phyloP scores from a whole-genome alignment of 768 basidiomycete genomes.

The Gyrodon lividus region DNA sequence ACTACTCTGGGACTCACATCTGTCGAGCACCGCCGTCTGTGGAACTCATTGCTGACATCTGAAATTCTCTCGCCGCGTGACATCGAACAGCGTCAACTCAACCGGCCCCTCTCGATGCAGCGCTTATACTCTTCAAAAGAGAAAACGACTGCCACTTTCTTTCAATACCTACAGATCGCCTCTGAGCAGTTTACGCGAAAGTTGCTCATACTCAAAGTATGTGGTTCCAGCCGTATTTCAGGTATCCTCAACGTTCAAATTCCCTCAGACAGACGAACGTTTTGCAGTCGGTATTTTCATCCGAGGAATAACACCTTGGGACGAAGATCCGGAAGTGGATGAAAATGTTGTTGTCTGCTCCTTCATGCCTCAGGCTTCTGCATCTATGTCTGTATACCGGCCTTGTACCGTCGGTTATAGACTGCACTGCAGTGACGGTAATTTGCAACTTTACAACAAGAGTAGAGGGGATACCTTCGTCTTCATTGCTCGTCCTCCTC shows the following conservation, averaged over 20 bases:
- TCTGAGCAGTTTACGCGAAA: slow-evolving; percentile 58
- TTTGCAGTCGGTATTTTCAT: slow-evolving; percentile 66
- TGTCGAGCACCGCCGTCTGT: slow-evolving; percentile 48
- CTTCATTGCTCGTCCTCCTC: slow-evolving; percentile 50
- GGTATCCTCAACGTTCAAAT: background rate
- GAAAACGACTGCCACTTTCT: slow-evolving; percentile 56
- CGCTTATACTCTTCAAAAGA: slow-evolving; percentile 56
- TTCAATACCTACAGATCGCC: slow-evolving; percentile 57
- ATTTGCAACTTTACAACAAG: slow-evolving; percentile 59
- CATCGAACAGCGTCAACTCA: slow-evolving; percentile 49
- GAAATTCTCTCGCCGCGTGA: slow-evolving; percentile 54
- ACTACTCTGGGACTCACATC: slow-evolving; percentile 39
- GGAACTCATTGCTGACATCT: slow-evolving; percentile 64
- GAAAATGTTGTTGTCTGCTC: slow-evolving; percentile 62
- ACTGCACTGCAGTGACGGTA: slow-evolving; percentile 54
- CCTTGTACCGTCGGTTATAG: slow-evolving; percentile 54
- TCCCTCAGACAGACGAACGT: slow-evolving; percentile 53
- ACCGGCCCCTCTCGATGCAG: slow-evolving; percentile 55
- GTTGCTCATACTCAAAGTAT: slow-evolving; percentile 56
- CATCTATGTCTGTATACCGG: slow-evolving; percentile 46
- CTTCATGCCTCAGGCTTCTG: slow-evolving; percentile 54
- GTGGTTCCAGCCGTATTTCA: background rate
- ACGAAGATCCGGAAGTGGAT: slow-evolving; percentile 55
- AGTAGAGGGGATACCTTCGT: slow-evolving; percentile 54
- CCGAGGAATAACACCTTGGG: slow-evolving; percentile 56